Conservation (phyloP, 1,284 basidiomycete species). For the Melampsora americana region DNA sequence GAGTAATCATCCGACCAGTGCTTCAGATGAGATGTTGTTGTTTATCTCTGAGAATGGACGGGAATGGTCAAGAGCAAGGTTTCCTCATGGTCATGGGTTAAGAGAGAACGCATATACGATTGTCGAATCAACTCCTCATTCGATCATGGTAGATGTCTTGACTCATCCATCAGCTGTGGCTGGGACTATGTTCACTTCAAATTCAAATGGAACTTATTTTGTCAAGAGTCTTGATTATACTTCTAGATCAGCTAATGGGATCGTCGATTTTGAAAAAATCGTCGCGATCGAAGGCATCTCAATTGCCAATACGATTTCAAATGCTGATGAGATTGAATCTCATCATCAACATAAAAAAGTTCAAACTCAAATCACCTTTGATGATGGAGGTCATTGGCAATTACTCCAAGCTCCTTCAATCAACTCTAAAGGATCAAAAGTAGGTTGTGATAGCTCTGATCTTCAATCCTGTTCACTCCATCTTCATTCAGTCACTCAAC, state of each 20-base stretch:
- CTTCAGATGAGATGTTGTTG: slow-evolving; percentile 71
- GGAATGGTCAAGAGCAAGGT: slow-evolving; percentile 75
- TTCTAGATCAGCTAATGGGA: slow-evolving; percentile 79
- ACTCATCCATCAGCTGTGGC: slow-evolving; percentile 69
- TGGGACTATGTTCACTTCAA: slow-evolving; percentile 89
- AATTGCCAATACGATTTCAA: slow-evolving; percentile 79
- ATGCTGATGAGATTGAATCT: slow-evolving; percentile 74
- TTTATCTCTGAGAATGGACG: slow-evolving; percentile 78
- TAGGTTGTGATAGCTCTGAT: slow-evolving; percentile 65
- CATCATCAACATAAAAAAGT: slow-evolving; percentile 66
- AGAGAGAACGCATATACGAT: slow-evolving; percentile 91
- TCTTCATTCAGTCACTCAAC: slow-evolving; percentile 81
- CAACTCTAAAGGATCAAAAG: slow-evolving; percentile 64
- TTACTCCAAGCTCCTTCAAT: slow-evolving; percentile 65
- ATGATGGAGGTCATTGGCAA: slow-evolving; percentile 83
- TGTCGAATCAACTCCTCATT: slow-evolving; percentile 86
- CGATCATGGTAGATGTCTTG: slow-evolving; percentile 87
- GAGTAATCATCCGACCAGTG: slow-evolving; percentile 5
- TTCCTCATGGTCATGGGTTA: slow-evolving; percentile 78
- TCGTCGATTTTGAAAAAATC: slow-evolving; percentile 88
- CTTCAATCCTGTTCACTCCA: slow-evolving; percentile 73
- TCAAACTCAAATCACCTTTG: slow-evolving; percentile 77
- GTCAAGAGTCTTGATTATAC: slow-evolving; percentile 86
- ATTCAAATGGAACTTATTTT: slow-evolving; percentile 91
- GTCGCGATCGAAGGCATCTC: slow-evolving; percentile 91